phyloP scores from a whole-genome alignment of 2,329 filamentous ascomycete species.

The Fusarium agapanthi region DNA sequence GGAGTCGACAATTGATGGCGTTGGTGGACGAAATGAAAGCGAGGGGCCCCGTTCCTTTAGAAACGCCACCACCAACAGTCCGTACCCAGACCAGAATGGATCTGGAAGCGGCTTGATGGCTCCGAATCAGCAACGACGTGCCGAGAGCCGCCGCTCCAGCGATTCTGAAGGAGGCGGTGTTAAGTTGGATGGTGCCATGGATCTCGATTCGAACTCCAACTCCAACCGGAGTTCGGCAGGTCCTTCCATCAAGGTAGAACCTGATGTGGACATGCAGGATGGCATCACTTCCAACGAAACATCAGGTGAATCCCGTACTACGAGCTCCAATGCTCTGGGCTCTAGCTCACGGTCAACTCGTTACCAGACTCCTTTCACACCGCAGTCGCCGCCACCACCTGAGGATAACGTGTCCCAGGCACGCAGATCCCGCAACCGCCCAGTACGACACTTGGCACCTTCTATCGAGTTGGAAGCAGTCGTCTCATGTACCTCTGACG shows the following conservation, averaged over 20 bases:
- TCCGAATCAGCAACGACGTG: constrained; percentile 5
- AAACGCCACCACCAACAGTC: neutral
- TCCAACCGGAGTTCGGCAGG: constrained; percentile 35
- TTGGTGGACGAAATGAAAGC: neutral
- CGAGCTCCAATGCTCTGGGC: constrained; percentile 15
- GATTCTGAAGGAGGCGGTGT: constrained; percentile 58
- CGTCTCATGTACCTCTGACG: constrained; percentile 91
- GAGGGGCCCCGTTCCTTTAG: constrained; percentile 6
- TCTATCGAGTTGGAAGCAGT: constrained; percentile 84
- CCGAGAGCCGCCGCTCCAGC: constrained; percentile 46
- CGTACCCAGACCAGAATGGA: neutral
- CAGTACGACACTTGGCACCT: constrained; percentile 42
- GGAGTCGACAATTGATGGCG: constrained; percentile 8
- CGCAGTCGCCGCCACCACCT: constrained; percentile 10
- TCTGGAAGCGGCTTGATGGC: neutral
- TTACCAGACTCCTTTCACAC: constrained; percentile 31
- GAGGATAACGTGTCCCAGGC: neutral
- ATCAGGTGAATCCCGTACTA: constrained; percentile 20
- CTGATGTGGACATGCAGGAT: constrained; percentile 38
- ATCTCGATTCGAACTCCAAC: constrained; percentile 47
- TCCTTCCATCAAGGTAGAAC: constrained; percentile 50
- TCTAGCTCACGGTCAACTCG: constrained; percentile 1
- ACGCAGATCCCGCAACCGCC: neutral
- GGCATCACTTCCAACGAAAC: constrained; percentile 2
- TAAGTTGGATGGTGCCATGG: constrained; percentile 54